phyloP scores from a whole-genome alignment of 345 rosid genomes.

The Pugionium dolabratum region DNA sequence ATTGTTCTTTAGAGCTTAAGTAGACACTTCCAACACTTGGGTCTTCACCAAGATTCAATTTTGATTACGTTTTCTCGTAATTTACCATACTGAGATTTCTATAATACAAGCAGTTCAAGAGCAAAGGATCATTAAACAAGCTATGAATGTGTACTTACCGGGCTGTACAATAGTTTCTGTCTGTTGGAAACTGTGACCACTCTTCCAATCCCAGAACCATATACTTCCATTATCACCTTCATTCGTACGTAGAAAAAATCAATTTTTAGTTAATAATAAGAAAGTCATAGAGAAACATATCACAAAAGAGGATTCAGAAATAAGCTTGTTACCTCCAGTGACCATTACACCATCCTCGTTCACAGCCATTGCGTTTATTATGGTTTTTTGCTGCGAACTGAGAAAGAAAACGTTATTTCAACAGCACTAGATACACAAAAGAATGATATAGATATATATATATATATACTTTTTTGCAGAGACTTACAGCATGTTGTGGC shows the following conservation, averaged over 20 bases:
- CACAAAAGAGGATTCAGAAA: background rate
- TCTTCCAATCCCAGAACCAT: slow-evolving; percentile 98
- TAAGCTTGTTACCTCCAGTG: slow-evolving; percentile 67
- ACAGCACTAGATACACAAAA: slow-evolving; percentile 16
- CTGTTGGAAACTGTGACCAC: slow-evolving; percentile 91
- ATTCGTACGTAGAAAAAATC: background rate
- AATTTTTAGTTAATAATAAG: background rate
- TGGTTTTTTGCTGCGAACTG: slow-evolving; percentile 97
- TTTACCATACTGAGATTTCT: too few species aligned
- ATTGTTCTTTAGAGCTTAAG: background rate
- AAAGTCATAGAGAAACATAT: background rate
- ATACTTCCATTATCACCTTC: slow-evolving; percentile 82
- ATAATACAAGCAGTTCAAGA: background rate
- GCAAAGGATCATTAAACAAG: background rate
- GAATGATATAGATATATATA: background rate
- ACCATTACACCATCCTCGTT: slow-evolving; percentile 96
- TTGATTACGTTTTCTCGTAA: too few species aligned
- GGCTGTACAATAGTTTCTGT: slow-evolving; percentile 58
- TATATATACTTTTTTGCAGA: background rate
- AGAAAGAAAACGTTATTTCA: background rate
- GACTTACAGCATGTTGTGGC: slow-evolving; percentile 88
- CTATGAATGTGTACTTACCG: slow-evolving; percentile 5
- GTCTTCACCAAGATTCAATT: background rate
- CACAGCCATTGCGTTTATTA: slow-evolving; percentile 91
- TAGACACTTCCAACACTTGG: background rate